Evolutionary conservation across 257 asterid genomes (phyloP).

Genomic region (Nicotiana benthamiana): DNA sequence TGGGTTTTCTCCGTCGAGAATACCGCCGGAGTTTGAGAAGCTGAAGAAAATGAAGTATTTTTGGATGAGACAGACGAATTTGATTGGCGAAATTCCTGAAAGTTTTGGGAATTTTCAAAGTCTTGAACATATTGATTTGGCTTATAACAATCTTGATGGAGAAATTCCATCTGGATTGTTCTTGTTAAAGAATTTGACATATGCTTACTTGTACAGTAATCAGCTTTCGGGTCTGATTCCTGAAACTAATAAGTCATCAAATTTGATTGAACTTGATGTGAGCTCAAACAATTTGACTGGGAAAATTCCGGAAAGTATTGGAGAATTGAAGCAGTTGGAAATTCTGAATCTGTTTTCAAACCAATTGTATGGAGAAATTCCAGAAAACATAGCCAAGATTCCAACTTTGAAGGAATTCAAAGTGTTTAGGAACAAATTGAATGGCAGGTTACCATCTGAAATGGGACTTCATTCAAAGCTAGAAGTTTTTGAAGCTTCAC

Average conservation of each 20-base stretch:
- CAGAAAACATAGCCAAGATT: slow-evolving; percentile 46
- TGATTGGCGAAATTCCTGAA: slow-evolving; percentile 41
- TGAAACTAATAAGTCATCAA: slow-evolving; percentile 28
- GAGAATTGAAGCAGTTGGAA: slow-evolving; percentile 45
- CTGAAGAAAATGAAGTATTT: slow-evolving; percentile 33
- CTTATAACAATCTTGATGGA: slow-evolving; percentile 25
- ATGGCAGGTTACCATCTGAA: slow-evolving; percentile 57
- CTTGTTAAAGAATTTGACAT: slow-evolving; percentile 47
- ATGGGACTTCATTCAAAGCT: slow-evolving; percentile 62
- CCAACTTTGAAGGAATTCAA: slow-evolving; percentile 37
- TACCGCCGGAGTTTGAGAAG: slow-evolving; percentile 57
- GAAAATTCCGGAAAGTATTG: slow-evolving; percentile 56
- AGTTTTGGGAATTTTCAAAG: slow-evolving; percentile 22
- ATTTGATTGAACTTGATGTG: slow-evolving; percentile 48
- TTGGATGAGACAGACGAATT: slow-evolving; percentile 38
- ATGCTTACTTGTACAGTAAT: slow-evolving; percentile 36
- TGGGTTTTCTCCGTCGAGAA: slow-evolving; percentile 35
- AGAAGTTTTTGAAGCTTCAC: slow-evolving; percentile 53
- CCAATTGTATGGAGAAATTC: slow-evolving; percentile 47
- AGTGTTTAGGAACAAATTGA: slow-evolving; percentile 46
- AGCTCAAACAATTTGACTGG: slow-evolving; percentile 46
- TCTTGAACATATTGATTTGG: slow-evolving; percentile 33
- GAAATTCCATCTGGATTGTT: slow-evolving; percentile 37
- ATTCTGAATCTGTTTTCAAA: slow-evolving; percentile 37
- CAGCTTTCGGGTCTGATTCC: slow-evolving; percentile 64